These are phyloP conservation scores for Penstemon newberryi DNA, from an alignment of 257 asterid genomes.

Conservation along the genomic window DNA sequence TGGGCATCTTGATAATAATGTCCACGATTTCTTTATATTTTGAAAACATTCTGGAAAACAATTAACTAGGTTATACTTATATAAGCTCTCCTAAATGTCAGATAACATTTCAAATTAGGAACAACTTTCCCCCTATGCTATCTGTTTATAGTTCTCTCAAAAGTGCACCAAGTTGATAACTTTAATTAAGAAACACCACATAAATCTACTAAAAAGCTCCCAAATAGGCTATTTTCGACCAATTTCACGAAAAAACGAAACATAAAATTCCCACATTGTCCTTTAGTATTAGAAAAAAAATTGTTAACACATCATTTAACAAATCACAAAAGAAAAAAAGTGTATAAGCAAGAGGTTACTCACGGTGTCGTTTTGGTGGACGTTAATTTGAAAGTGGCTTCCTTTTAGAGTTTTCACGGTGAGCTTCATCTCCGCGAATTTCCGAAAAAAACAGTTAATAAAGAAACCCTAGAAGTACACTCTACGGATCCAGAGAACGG, in stretches of 20 bases:
- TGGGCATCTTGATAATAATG: background rate
- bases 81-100: too few species aligned
- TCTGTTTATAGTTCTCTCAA: background rate
- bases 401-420: constrained; percentile 95
- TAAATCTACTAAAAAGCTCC: background rate
- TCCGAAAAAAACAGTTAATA: background rate
- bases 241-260: background rate
- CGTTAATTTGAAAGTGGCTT: constrained; percentile 81
- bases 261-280: background rate
- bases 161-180: constrained; percentile 10
- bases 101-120: background rate
- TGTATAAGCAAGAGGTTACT: constrained; percentile 25
- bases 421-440: constrained; percentile 70
- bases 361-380: constrained; percentile 77
- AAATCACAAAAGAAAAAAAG: background rate
- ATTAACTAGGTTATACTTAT: background rate
- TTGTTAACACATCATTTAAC: background rate
- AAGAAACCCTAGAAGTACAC: constrained; percentile 6
- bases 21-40: background rate
- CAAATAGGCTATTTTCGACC: background rate
- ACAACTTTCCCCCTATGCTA: background rate
- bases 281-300: background rate
- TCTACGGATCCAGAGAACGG: constrained; percentile 3
- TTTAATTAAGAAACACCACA: background rate
- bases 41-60: background rate